Conservation (phyloP, 2,329 filamentous ascomycete genomes). For the Venturia pyrina region DNA sequence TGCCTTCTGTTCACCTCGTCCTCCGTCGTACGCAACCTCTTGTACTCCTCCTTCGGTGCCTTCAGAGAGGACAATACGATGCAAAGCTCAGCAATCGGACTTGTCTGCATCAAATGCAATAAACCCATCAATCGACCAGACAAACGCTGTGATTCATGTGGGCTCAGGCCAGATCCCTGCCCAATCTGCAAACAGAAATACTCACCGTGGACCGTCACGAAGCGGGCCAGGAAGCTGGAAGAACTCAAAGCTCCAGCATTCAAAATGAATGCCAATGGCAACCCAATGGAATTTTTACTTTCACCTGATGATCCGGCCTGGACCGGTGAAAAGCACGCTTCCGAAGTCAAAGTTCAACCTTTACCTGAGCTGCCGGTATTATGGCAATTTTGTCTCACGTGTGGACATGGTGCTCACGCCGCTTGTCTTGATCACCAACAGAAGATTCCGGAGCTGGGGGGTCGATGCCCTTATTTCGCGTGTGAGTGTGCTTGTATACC, state of each 20-base stretch:
- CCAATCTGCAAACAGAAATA: conserved; percentile 35
- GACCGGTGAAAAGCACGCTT: not conserved
- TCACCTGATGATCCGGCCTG: not conserved
- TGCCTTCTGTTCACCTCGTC: conserved; percentile 41
- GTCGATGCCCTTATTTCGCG: conserved; percentile 47
- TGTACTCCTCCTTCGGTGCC: conserved; percentile 44
- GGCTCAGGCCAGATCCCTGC: conserved; percentile 31
- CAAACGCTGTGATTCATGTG: conserved; percentile 44
- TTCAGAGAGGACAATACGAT: conserved; percentile 43
- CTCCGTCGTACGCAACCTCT: conserved; percentile 44
- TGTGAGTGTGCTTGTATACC: conserved; percentile 51
- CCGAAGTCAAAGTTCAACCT: conserved; percentile 15
- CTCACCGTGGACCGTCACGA: conserved; percentile 29
- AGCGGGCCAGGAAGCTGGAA: conserved; percentile 21
- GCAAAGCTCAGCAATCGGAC: conserved; percentile 42
- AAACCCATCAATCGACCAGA: conserved; percentile 44
- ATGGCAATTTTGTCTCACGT: conserved; percentile 49
- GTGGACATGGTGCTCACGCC: conserved; percentile 50
- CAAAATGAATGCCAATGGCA: not conserved
- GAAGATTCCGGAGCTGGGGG: conserved; percentile 37
- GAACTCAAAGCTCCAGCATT: not conserved
- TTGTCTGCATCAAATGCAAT: conserved; percentile 47
- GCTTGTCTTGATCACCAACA: conserved; percentile 50
- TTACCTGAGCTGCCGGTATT: conserved; percentile 26
- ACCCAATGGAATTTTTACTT: not conserved